Conservation (phyloP, 1,284 basidiomycete species). For the Albatrellus sp. region DNA sequence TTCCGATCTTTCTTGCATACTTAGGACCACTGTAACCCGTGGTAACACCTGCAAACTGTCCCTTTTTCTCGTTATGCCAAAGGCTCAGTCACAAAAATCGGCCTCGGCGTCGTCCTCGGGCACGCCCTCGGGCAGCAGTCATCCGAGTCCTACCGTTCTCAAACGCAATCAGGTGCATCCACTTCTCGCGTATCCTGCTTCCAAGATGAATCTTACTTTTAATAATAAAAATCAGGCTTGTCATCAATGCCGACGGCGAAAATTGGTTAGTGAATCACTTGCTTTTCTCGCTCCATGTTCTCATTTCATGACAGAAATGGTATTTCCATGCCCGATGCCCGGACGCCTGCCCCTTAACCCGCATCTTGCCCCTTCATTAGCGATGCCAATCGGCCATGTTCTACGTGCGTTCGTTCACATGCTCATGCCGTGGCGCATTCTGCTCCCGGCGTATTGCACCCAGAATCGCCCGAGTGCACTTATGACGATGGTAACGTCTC, state of each 20-base stretch:
- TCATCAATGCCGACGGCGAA: constrained; percentile 55
- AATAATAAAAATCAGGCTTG: constrained; percentile 16
- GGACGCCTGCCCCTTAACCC: constrained; percentile 9
- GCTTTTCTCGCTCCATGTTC: constrained; percentile 6
- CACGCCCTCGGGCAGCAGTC: constrained; percentile 18
- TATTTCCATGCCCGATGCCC: constrained; percentile 16
- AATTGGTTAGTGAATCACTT: constrained; percentile 39
- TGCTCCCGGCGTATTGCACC: constrained; percentile 11
- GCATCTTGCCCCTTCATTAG: constrained; percentile 20
- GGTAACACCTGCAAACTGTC: no score
- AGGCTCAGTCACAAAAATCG: constrained; percentile 15
- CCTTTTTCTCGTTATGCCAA: constrained; percentile 23
- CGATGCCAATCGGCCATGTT: constrained; percentile 32
- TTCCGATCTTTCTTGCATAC: no score
- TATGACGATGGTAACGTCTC: constrained; percentile 16
- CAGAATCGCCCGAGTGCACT: constrained; percentile 17
- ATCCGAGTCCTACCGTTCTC: constrained; percentile 40
- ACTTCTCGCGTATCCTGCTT: neutral
- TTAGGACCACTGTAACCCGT: no score
- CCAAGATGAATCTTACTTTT: neutral
- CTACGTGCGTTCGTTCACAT: constrained; percentile 22
- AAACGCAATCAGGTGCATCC: constrained; percentile 44
- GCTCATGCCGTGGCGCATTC: constrained; percentile 18
- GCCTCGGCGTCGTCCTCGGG: constrained; percentile 12
- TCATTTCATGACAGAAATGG: constrained; percentile 43